phyloP scores from a whole-genome alignment of 192 early-diverging fungal species.

The Backusella australiensis region DNA sequence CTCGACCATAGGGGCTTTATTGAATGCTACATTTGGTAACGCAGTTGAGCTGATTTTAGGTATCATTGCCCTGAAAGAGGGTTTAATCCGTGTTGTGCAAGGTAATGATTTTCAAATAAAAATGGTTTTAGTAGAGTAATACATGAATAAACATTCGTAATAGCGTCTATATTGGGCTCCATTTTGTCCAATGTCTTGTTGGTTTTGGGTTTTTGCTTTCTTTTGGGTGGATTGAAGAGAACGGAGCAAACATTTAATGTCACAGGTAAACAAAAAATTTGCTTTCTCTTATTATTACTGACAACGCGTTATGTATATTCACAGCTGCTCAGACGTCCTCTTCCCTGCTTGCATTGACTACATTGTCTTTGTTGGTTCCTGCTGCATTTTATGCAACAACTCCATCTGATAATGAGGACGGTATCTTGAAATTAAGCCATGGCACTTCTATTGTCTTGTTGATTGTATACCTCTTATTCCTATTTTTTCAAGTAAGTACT shows the following conservation, averaged over 20 bases:
- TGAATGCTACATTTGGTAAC: constrained; percentile 57
- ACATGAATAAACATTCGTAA: background rate
- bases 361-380: constrained; percentile 67
- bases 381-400: constrained; percentile 63
- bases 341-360: constrained; percentile 62
- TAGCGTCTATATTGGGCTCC: constrained; percentile 80
- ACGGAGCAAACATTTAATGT: constrained; percentile 65
- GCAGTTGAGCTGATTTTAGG: constrained; percentile 85
- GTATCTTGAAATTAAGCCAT: constrained; percentile 58
- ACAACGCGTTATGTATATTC: background rate
- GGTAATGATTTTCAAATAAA: constrained; percentile 18
- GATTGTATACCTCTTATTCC: constrained; percentile 62
- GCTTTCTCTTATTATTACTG: background rate
- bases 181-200: constrained; percentile 91
- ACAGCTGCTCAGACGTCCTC: constrained; percentile 72
- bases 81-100: constrained; percentile 65
- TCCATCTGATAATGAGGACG: constrained; percentile 38
- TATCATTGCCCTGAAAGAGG: constrained; percentile 59
- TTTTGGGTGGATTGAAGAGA: constrained; percentile 73
- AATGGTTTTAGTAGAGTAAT: background rate
- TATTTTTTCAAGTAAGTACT: constrained; percentile 70
- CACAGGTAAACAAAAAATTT: constrained; percentile 31
- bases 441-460: constrained; percentile 71
- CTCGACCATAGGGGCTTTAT: constrained; percentile 30
- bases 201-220: constrained; percentile 87